Percentiles rank a stretch among this genome's conserved stretches.
These are phyloP conservation scores for Schwanniomyces pseudopolymorphus DNA, from an alignment of 805 yeast species.

Conservation along the genomic window DNA sequence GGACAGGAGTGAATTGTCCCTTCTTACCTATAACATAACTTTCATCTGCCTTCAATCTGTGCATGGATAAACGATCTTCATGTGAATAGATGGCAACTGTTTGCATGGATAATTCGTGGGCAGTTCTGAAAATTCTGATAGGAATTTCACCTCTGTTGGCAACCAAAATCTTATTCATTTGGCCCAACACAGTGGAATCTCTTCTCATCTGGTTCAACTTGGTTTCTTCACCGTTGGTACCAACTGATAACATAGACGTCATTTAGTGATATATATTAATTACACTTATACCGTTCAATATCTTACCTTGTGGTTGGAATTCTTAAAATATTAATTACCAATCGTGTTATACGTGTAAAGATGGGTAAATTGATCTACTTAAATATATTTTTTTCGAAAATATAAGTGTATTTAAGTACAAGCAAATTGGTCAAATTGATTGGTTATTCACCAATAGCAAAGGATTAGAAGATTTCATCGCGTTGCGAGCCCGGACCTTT, in stretches of 20 bases:
- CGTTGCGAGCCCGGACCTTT: neutral
- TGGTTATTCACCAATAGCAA: neutral
- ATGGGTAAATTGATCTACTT: neutral
- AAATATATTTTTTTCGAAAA: neutral
- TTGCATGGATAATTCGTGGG: slow-evolving; percentile 95
- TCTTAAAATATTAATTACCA: neutral
- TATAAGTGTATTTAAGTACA: neutral
- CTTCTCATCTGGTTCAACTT: slow-evolving; percentile 41
- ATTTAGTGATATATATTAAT: neutral
- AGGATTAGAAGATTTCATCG: neutral
- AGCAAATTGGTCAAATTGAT: neutral
- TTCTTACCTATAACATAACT: slow-evolving; percentile 87
- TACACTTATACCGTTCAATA: neutral
- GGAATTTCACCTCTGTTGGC: slow-evolving; percentile 88
- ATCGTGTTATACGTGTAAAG: neutral
- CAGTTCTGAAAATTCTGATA: slow-evolving; percentile 89
- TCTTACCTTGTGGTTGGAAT: neutral
- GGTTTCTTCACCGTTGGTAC: slow-evolving; percentile 12
- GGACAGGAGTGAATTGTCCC: slow-evolving; percentile 92
- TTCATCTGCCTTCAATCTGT: slow-evolving; percentile 91
- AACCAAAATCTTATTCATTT: slow-evolving; percentile 63
- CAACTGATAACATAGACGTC: slow-evolving; percentile 8
- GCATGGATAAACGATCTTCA: slow-evolving; percentile 93
- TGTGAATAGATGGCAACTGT: slow-evolving; percentile 97
- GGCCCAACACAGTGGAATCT: slow-evolving; percentile 43